Evolutionary conservation across 305 asterid species (phyloP).

Genomic region (Solanum hybrid): DNA sequence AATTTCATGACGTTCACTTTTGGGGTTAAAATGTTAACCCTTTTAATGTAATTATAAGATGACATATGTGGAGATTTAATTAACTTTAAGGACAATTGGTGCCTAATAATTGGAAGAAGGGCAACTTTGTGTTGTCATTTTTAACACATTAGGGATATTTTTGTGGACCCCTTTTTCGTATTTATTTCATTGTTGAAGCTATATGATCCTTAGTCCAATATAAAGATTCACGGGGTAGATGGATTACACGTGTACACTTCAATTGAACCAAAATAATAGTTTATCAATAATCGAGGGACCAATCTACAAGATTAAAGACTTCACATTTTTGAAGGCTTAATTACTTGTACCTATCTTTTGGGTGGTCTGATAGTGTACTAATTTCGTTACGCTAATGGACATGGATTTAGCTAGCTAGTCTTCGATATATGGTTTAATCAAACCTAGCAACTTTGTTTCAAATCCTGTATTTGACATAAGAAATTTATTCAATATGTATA

Average conservation of each 20-base stretch:
- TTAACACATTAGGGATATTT: background rate
- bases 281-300: background rate
- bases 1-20: background rate
- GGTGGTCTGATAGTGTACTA: background rate
- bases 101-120: background rate
- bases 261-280: background rate
- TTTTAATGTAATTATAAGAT: background rate
- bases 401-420: background rate
- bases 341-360: background rate
- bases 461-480: background rate
- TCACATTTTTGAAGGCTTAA: background rate
- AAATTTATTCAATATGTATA: background rate
- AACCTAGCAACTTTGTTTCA: background rate
- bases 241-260: background rate
- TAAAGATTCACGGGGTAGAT: background rate
- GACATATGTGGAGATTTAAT: background rate
- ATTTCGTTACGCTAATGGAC: rapidly evolving
- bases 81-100: background rate
- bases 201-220: background rate
- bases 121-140: background rate
- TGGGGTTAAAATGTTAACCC: too few relatives aligned
- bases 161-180: background rate
- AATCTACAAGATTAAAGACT: background rate
- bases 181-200: background rate
- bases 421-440: background rate